Evolutionary conservation across 345 rosid genomes (phyloP).

Genomic region (Turnera subulata): DNA sequence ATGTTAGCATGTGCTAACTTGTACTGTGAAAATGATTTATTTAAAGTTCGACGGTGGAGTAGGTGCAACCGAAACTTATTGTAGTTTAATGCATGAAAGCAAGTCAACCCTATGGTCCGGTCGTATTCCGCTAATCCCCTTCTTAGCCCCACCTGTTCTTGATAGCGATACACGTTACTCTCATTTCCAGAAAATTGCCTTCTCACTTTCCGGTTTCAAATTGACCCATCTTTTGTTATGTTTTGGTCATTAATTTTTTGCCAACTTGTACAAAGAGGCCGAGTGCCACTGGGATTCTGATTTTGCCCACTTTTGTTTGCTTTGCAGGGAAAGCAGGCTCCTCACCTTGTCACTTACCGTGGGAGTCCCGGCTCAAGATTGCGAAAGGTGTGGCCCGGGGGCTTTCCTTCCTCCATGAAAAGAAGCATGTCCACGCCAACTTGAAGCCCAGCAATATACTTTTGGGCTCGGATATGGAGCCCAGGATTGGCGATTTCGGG

Average conservation of each 20-base stretch:
- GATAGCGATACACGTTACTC: conserved; percentile 29
- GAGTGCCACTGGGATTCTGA: no score
- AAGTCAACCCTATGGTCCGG: conserved; percentile 17
- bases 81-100: background rate
- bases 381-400: conserved; percentile 82
- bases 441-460: conserved; percentile 87
- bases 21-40: conserved; percentile 2
- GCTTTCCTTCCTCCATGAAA: conserved; percentile 74
- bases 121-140: conserved; percentile 16
- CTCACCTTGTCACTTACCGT: conserved; percentile 72
- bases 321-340: conserved; percentile 78
- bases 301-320: background rate
- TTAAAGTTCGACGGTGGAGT: conserved; percentile 40
- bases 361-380: conserved; percentile 85
- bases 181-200: background rate
- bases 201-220: no score
- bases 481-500: conserved; percentile 81
- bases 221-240: background rate
- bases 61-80: conserved; percentile 44
- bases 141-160: conserved; percentile 31
- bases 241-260: background rate
- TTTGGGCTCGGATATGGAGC: conserved; percentile 70
- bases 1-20: conserved; percentile 31
- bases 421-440: conserved; percentile 82
- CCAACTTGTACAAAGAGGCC: background rate